These are phyloP conservation scores for Suillus occidentalis DNA, from an alignment of 768 basidiomycete species.

Conservation along the genomic window DNA sequence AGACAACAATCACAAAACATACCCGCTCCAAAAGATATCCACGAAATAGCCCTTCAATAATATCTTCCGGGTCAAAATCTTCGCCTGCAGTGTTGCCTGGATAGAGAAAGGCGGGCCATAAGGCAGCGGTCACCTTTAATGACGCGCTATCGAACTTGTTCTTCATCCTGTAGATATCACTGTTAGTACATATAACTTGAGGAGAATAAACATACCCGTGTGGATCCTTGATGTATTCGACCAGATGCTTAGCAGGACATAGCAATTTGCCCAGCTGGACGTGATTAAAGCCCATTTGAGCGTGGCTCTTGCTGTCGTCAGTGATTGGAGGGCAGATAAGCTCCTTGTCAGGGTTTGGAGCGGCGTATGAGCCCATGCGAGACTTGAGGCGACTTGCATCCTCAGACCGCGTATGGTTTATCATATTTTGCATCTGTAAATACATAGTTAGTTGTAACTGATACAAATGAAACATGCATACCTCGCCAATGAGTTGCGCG, in stretches of 20 bases:
- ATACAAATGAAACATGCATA: neutral
- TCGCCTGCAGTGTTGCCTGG: neutral
- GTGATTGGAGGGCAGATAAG: neutral
- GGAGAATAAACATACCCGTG: neutral
- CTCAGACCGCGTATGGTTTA: neutral
- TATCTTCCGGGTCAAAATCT: neutral
- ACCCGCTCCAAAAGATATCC: conserved; percentile 8
- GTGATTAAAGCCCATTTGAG: conserved; percentile 9
- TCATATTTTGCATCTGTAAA: conserved; percentile 5
- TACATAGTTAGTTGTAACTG: neutral
- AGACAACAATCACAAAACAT: neutral
- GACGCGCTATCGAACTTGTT: neutral
- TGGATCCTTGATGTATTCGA: neutral
- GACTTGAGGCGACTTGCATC: neutral
- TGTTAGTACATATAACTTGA: neutral
- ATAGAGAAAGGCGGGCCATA: conserved; percentile 9
- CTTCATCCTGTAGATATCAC: neutral
- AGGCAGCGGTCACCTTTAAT: neutral
- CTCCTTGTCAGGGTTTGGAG: neutral
- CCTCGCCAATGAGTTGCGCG: neutral
- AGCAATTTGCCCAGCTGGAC: conserved; percentile 1
- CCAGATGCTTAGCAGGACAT: conserved; percentile 2
- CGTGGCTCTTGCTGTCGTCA: neutral
- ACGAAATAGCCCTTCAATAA: neutral
- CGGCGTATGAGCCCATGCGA: neutral